Conservation (phyloP, 169 alveolate genomes). For the Cryptosporidium meleagridis region DNA sequence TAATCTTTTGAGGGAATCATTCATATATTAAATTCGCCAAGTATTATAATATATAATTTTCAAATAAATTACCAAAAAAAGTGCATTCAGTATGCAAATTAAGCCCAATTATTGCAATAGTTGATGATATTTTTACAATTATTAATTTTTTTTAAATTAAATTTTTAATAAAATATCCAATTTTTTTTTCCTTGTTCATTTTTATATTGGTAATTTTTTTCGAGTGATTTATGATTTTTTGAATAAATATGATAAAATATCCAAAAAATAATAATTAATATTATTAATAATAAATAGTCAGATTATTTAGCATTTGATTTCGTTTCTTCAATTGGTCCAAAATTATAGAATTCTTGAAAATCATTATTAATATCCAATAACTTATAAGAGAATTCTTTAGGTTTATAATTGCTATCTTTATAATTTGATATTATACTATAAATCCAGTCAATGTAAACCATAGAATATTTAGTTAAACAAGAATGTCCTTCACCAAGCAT, state of each 20-base stretch:
- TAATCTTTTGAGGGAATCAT: constrained; percentile 41
- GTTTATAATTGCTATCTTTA: constrained; percentile 5
- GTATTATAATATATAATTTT: neutral
- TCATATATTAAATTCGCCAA: neutral
- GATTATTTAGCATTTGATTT: neutral
- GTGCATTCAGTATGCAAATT: too few species aligned
- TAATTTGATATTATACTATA: constrained; percentile 23
- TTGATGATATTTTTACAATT: too few species aligned
- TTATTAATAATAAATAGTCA: neutral
- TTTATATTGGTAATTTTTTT: neutral
- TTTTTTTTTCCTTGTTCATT: neutral
- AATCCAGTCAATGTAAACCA: constrained; percentile 70
- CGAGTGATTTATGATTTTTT: constrained; percentile 2
- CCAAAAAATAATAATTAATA: neutral
- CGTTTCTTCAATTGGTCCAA: neutral
- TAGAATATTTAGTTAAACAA: constrained; percentile 41
- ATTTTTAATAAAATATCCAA: too few species aligned
- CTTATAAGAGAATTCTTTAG: constrained; percentile 11
- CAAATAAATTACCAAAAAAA: too few species aligned
- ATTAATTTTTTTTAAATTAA: too few species aligned
- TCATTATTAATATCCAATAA: constrained; percentile 13
- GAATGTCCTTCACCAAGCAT: constrained; percentile 52
- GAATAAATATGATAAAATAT: neutral
- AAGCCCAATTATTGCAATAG: too few species aligned
- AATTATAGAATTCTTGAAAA: neutral